These are phyloP conservation scores for Yamadazyma blattariae DNA, from an alignment of 1,139 yeast species.

Conservation along the genomic window DNA sequence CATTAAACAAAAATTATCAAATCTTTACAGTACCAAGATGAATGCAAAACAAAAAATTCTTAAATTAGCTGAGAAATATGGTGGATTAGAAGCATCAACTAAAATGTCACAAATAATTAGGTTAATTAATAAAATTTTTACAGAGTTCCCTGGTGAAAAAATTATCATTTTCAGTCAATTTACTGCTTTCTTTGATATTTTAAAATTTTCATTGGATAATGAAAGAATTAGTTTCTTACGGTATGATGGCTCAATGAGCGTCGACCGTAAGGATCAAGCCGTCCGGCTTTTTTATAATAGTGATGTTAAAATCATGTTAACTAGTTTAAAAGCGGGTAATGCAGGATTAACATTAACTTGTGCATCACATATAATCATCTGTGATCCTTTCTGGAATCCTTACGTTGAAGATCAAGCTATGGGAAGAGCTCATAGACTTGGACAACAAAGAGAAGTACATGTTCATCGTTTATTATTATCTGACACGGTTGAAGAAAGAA, in stretches of 20 bases:
- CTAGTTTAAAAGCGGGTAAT: constrained; percentile 88
- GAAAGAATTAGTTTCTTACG: constrained; percentile 51
- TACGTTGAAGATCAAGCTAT: constrained; percentile 95
- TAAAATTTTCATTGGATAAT: constrained; percentile 54
- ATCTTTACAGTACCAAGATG: constrained; percentile 12
- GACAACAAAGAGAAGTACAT: constrained; percentile 72
- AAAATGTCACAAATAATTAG: constrained; percentile 52
- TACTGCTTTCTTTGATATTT: constrained; percentile 69
- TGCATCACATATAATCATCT: constrained; percentile 84
- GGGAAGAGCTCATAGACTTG: constrained; percentile 92
- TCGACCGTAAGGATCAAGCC: constrained; percentile 59
- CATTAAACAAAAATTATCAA: constrained; percentile 10
- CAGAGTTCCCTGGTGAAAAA: constrained; percentile 52
- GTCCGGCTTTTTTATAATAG: constrained; percentile 63
- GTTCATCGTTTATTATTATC: constrained; percentile 68
- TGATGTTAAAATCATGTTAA: constrained; percentile 50
- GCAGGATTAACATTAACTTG: constrained; percentile 90
- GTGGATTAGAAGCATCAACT: constrained; percentile 47
- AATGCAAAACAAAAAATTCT: constrained; percentile 15
- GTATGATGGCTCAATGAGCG: constrained; percentile 81
- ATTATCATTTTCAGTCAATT: constrained; percentile 83
- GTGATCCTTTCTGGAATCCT: constrained; percentile 98
- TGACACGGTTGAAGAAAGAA: constrained; percentile 82
- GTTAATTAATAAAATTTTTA: constrained; percentile 40
- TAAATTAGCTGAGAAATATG: constrained; percentile 27